Base-by-base conservation (phyloP, 2,329 filamentous ascomycete genomes). In the Trichoderma atroviride region DNA sequence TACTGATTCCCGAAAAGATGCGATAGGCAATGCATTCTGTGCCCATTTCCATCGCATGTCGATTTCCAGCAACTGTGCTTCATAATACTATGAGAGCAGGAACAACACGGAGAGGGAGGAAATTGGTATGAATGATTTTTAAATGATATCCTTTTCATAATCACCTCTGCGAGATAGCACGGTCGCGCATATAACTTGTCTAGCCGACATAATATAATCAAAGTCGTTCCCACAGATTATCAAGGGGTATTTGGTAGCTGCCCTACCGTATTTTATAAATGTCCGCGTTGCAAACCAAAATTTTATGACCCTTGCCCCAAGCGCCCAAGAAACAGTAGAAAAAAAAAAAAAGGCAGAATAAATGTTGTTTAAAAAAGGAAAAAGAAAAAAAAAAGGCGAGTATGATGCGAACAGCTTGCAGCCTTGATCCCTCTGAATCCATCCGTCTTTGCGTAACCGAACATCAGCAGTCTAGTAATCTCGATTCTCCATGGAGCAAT, bases 251-350 rank as follows among this genome's bases (percentile, higher is more conserved):
- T 70, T 55, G 57, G 71, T 55, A 59, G 71, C 69, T 70, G 70
- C 69, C 69, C 64, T 59, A 59, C 55, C 55, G 69, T 71, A 72
- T 27, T 67, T 60, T 71, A 59, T 35, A 55, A 56, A 66, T 69
- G 56, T 59, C 43, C 53, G 31, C 61, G n/a, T 43, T 43, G 62
- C 24, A 66, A 57, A 47, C 47, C n/a, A 33, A 55, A 40, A 65
- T 40, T 55, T 40, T 56, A 56, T 33, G 22, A 72, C 70, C 75
- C 68, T 69, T 50, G 70, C 72, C 70, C 75, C 74, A 74, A 78
- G 72, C 76, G 76, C 76, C 76, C 72, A 29, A 56, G 69, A 73
- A 76, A 27, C 9, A 66, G 14, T 22, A 50, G 33, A 40, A 22
- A 29, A 50, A 47, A 29, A 50, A 47, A 27, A n/a, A 10, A 16